A percentile compares a stretch with the other conserved stretches of the same genome.
phyloP scores from a whole-genome alignment of 305 asterid species.

The Plantago coronopus region DNA sequence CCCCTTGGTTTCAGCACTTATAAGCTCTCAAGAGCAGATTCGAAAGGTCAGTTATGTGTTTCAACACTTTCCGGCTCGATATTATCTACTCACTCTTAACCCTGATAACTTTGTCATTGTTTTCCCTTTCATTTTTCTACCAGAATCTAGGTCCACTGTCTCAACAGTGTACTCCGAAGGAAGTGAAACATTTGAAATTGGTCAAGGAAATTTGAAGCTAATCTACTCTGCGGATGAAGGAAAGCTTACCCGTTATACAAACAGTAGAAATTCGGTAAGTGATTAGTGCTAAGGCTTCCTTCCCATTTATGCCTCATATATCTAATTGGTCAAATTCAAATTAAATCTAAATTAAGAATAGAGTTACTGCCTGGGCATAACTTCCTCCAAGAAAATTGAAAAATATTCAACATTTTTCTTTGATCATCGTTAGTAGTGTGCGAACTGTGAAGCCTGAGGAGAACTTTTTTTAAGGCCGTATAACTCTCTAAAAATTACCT shows the following conservation, averaged over 20 bases:
- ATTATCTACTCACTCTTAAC: slow-evolving; percentile 16
- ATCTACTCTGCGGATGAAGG: slow-evolving; percentile 40
- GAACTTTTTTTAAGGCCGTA: slow-evolving; percentile 7
- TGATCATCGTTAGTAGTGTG: slow-evolving; percentile 13
- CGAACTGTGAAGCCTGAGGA: slow-evolving; percentile 9
- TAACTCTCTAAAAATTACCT: slow-evolving; percentile 1
- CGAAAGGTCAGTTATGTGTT: slow-evolving; percentile 35
- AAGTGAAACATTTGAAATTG: slow-evolving; percentile 47
- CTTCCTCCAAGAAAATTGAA: neutral
- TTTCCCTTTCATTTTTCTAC: slow-evolving; percentile 18
- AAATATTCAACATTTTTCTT: slow-evolving; percentile 16
- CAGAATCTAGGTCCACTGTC: slow-evolving; percentile 36
- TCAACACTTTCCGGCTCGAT: neutral
- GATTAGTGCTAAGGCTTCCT: slow-evolving; percentile 12
- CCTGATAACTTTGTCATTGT: slow-evolving; percentile 8
- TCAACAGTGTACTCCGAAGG: slow-evolving; percentile 42
- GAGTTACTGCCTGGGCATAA: neutral
- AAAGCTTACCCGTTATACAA: slow-evolving; percentile 40
- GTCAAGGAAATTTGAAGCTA: slow-evolving; percentile 56
- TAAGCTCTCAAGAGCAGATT: slow-evolving; percentile 39
- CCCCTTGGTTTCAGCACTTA: slow-evolving; percentile 88
- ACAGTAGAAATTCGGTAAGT: slow-evolving; percentile 44
- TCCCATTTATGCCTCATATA: neutral
- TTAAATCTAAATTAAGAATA: too few relatives aligned
- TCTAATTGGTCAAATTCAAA: too few relatives aligned